phyloP scores from a whole-genome alignment of 257 asterid species.

The Forsythia viridissima region DNA sequence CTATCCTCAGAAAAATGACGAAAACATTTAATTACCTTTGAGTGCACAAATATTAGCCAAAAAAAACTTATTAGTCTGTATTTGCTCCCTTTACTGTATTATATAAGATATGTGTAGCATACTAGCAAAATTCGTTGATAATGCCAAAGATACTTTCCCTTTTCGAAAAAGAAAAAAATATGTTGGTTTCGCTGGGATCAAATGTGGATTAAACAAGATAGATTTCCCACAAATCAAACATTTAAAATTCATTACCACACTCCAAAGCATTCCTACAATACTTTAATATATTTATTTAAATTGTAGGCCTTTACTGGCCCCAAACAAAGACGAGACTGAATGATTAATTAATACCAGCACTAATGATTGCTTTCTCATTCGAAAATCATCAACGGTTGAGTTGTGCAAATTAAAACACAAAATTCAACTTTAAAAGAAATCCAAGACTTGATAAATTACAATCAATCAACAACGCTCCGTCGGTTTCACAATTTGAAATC shows the following conservation, averaged over 20 bases:
- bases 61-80: no score
- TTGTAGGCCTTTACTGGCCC: slow-evolving; percentile 6
- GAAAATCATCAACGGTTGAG: slow-evolving; percentile 3
- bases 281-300: background rate
- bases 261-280: no score
- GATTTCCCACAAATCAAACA: slow-evolving; percentile 2
- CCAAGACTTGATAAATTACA: background rate
- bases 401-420: background rate
- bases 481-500: background rate
- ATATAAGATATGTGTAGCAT: no score
- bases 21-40: background rate
- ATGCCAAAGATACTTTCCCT: background rate
- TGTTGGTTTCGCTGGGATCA: no score
- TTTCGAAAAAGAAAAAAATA: no score
- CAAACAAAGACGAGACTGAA: slow-evolving; percentile 13
- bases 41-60: no score
- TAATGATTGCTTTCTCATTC: slow-evolving; percentile 30
- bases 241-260: no score
- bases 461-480: background rate
- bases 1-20: slow-evolving; percentile 35
- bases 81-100: no score
- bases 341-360: slow-evolving; percentile 21
- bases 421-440: slow-evolving; percentile 14
- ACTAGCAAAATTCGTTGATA: background rate
- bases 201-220: slow-evolving; percentile 13